Percentiles rank a stretch among this genome's conserved stretches.
Evolutionary conservation across 306 rosid species (phyloP).

Genomic region (Vachellia collinsii): DNA sequence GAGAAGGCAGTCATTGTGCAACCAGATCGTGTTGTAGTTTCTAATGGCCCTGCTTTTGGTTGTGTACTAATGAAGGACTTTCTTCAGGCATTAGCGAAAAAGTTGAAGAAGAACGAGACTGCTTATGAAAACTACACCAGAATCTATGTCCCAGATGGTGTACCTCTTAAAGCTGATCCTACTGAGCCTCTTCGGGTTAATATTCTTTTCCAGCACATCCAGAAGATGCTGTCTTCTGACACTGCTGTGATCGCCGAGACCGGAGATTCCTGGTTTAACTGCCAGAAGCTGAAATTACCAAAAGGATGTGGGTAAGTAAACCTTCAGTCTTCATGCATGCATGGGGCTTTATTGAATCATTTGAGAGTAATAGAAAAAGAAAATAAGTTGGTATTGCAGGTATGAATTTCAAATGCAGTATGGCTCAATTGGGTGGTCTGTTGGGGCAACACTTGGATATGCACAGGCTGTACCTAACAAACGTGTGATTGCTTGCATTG

Average conservation of each 20-base stretch:
- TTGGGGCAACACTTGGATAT: constrained; percentile 59
- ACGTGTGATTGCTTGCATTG: constrained; percentile 60
- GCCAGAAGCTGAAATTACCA: constrained; percentile 50
- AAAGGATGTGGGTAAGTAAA: constrained; percentile 51
- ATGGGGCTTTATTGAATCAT: not conserved
- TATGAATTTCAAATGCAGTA: constrained; percentile 62
- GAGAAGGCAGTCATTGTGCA: constrained; percentile 55
- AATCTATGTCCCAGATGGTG: constrained; percentile 46
- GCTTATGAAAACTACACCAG: constrained; percentile 50
- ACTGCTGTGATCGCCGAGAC: constrained; percentile 53
- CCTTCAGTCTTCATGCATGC: not conserved
- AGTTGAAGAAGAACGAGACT: constrained; percentile 41
- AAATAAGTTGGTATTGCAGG: constrained; percentile 48
- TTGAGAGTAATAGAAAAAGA: constrained; percentile 7
- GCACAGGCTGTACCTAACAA: constrained; percentile 51
- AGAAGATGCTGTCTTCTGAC: constrained; percentile 50
- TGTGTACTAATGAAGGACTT: constrained; percentile 59
- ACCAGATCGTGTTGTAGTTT: constrained; percentile 44
- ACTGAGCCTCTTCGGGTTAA: constrained; percentile 53
- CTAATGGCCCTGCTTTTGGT: constrained; percentile 52
- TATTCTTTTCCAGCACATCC: constrained; percentile 49
- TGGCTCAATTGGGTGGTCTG: constrained; percentile 64
- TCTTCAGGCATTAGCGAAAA: constrained; percentile 46
- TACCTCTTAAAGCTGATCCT: constrained; percentile 40
- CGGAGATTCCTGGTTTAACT: constrained; percentile 61